These are phyloP conservation scores for Nothophoma quercina DNA, from an alignment of 2,329 filamentous ascomycete species.

Conservation along the genomic window DNA sequence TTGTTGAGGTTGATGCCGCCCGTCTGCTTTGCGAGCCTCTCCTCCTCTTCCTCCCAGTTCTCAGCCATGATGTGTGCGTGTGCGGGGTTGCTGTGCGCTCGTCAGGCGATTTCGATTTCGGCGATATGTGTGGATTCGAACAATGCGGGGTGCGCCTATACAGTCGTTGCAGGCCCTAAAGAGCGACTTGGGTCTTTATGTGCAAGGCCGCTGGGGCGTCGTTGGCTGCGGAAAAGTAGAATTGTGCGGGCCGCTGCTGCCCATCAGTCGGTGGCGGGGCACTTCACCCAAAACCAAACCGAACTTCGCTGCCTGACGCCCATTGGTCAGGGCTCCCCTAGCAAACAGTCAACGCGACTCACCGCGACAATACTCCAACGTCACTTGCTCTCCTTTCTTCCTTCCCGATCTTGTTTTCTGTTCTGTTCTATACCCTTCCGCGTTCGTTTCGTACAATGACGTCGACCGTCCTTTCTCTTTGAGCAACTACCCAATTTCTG, in stretches of 20 bases:
- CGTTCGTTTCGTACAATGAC: conserved; percentile 2
- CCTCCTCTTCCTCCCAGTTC: conserved; percentile 94
- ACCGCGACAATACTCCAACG: conserved; percentile 9
- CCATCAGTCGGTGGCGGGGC: conserved; percentile 15
- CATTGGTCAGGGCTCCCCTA: conserved; percentile 29
- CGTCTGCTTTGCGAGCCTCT: conserved; percentile 74
- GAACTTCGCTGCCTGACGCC: conserved; percentile 31
- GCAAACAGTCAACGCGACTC: conserved; percentile 19
- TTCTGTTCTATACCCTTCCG: background rate
- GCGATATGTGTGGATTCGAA: conserved; percentile 23
- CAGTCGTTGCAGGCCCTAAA: conserved; percentile 18
- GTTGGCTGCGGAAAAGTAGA: conserved; percentile 19
- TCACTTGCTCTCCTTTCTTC: background rate
- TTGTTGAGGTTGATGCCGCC: conserved; percentile 46
- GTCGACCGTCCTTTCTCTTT: conserved; percentile 1
- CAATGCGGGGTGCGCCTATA: conserved; percentile 31
- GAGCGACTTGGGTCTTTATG: conserved; percentile 7
- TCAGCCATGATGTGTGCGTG: conserved; percentile 72
- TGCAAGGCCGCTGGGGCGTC: conserved; percentile 12
- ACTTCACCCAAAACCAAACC: conserved; percentile 19
- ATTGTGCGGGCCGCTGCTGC: conserved; percentile 17
- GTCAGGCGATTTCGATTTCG: conserved; percentile 9
- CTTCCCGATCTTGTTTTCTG: background rate
- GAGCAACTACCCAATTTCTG: background rate
- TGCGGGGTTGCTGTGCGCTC: conserved; percentile 25